Conservation (phyloP, 208 protist species). For the Angomonas deanei region DNA sequence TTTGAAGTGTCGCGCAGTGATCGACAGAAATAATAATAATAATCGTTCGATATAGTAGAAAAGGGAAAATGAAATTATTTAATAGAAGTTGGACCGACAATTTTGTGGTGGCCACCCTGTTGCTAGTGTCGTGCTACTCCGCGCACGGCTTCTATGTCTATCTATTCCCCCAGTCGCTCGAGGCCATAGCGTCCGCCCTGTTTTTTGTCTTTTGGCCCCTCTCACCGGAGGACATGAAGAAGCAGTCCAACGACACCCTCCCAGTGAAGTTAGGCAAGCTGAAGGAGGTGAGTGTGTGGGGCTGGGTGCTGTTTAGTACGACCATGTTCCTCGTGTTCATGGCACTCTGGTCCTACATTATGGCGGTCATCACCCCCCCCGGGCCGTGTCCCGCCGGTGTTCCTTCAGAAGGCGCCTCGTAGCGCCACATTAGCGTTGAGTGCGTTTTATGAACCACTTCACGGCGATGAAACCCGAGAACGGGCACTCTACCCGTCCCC, state of each 20-base stretch:
- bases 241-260: not conserved
- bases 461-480: not conserved
- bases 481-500: not conserved
- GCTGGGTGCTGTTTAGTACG: conserved; percentile 42
- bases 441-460: conserved; percentile 59
- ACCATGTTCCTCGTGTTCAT: conserved; percentile 57
- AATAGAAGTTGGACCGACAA: conserved; percentile 42
- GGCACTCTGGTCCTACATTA: conserved; percentile 64
- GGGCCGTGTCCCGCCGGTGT: conserved; percentile 66
- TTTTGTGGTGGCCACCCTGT: conserved; percentile 43
- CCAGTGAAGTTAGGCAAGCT: not conserved
- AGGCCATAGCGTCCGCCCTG: conserved; percentile 16
- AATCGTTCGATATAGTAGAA: no score
- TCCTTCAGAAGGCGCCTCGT: conserved; percentile 48
- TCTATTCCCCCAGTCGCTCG: conserved; percentile 61
- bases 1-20: not conserved
- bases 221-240: conserved; percentile 9
- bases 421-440: conserved; percentile 64
- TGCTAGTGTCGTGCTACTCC: conserved; percentile 63
- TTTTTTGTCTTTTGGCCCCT: conserved; percentile 17
- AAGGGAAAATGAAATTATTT: not conserved
- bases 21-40: not conserved
- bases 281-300: not conserved
- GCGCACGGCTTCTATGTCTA: conserved; percentile 69
- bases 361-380: conserved; percentile 59